Evolutionary conservation across 176 grass and related monocot species (phyloP).

Genomic region (Secale cereale): DNA sequence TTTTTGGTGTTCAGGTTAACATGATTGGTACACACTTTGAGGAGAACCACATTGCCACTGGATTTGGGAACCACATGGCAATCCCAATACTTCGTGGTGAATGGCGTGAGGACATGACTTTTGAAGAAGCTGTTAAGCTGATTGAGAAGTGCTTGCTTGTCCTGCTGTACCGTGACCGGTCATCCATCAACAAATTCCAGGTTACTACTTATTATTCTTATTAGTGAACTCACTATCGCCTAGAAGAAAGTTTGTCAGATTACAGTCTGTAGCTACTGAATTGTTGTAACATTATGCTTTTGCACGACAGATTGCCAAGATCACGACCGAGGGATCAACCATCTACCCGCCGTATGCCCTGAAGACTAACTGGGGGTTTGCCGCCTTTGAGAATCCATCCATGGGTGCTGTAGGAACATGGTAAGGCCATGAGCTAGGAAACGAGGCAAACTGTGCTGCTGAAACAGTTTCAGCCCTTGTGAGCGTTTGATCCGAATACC

Average conservation of each 20-base stretch:
- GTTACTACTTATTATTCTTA: slow-evolving; percentile 26
- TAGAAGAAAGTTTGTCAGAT: neutral
- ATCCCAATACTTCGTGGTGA: slow-evolving; percentile 90
- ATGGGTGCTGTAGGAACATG: slow-evolving; percentile 86
- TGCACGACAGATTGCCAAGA: slow-evolving; percentile 70
- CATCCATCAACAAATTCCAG: slow-evolving; percentile 99
- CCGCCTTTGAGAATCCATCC: slow-evolving; percentile 78
- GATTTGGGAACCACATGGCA: slow-evolving; percentile 97
- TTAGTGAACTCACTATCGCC: neutral
- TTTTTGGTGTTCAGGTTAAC: slow-evolving; percentile 58
- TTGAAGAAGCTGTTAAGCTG: slow-evolving; percentile 98
- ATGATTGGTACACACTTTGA: slow-evolving; percentile 99
- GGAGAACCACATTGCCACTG: slow-evolving; percentile 94
- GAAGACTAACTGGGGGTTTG: slow-evolving; percentile 87
- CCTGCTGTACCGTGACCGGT: slow-evolving; percentile 92
- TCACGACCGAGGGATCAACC: slow-evolving; percentile 75
- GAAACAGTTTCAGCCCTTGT: neutral
- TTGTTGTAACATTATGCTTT: neutral
- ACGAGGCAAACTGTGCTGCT: neutral
- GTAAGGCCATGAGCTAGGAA: slow-evolving; percentile 55
- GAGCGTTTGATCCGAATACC: slow-evolving; percentile 14
- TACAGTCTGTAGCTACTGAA: neutral
- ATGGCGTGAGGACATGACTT: slow-evolving; percentile 90
- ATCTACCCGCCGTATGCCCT: slow-evolving; percentile 84
- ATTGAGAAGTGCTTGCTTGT: slow-evolving; percentile 96